Conservation (phyloP, 1,139 yeast genomes). For the Taiozyma sp. region DNA sequence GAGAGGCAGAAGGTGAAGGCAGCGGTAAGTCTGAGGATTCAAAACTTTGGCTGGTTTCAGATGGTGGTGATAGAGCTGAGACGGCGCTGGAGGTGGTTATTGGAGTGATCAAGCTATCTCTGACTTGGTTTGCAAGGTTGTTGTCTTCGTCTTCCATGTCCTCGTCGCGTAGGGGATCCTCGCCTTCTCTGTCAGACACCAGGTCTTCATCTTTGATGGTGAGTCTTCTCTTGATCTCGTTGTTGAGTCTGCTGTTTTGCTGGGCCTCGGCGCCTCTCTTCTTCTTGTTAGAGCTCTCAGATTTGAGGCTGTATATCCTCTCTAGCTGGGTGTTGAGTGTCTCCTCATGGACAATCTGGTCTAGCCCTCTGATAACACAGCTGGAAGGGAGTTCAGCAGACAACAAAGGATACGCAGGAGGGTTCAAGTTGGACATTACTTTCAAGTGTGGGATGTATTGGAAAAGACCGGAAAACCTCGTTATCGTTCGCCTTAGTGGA, state of each 20-base stretch:
- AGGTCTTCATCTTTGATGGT: conserved; percentile 12
- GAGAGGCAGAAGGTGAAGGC: conserved; percentile 71
- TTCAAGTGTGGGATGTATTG: not conserved
- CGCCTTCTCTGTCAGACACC: conserved; percentile 1
- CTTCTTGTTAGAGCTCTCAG: conserved; percentile 5
- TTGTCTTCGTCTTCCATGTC: conserved; percentile 16
- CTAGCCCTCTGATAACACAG: conserved; percentile 15
- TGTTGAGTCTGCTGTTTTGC: conserved; percentile 4
- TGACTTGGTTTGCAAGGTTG: conserved; percentile 17
- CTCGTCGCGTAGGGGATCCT: not conserved
- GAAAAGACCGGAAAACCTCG: not conserved
- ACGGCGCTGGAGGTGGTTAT: not conserved
- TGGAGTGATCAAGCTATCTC: not conserved
- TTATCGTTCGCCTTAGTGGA: not conserved
- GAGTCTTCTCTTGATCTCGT: conserved; percentile 16
- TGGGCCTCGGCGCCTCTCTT: conserved; percentile 20
- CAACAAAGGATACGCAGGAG: conserved; percentile 19
- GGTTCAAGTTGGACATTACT: conserved; percentile 11
- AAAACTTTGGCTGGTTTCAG: conserved; percentile 1
- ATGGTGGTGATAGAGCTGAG: conserved; percentile 2
- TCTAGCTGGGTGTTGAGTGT: conserved; percentile 4
- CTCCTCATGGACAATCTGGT: conserved; percentile 7
- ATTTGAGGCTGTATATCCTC: conserved; percentile 2
- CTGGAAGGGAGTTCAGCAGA: conserved; percentile 16
- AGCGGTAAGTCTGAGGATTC: conserved; percentile 41